phyloP scores from a whole-genome alignment of 345 rosid species.

The Linum tenue region DNA sequence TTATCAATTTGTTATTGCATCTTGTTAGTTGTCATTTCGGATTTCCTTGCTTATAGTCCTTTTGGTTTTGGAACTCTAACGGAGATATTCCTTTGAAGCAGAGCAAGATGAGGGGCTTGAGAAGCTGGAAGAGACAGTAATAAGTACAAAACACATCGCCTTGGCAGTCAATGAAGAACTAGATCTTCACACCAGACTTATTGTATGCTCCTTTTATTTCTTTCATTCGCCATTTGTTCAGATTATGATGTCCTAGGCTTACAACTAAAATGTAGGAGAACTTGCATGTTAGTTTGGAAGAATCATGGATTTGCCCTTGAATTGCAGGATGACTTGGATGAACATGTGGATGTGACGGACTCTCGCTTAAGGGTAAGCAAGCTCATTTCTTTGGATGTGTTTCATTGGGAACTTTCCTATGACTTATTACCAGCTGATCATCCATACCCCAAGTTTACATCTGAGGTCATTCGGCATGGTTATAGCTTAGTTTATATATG shows the following conservation, averaged over 20 bases:
- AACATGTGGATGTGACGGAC: slow-evolving; percentile 82
- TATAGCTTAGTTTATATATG: too few species aligned
- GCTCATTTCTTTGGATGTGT: too few species aligned
- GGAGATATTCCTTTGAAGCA: slow-evolving; percentile 22
- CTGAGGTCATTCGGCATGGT: too few species aligned
- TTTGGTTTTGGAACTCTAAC: background rate
- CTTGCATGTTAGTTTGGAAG: background rate
- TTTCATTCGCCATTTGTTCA: background rate
- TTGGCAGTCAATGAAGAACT: slow-evolving; percentile 88
- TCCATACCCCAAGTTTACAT: too few species aligned
- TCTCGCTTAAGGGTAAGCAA: slow-evolving; percentile 69
- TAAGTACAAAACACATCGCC: slow-evolving; percentile 86
- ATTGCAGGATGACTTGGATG: slow-evolving; percentile 80
- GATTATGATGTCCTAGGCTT: background rate
- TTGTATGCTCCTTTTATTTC: slow-evolving; percentile 35
- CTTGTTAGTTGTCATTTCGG: background rate
- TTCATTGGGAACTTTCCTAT: too few species aligned
- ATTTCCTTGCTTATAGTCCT: background rate
- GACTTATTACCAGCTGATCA: too few species aligned
- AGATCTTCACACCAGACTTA: slow-evolving; percentile 69
- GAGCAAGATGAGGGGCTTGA: slow-evolving; percentile 99
- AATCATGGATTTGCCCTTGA: slow-evolving; percentile 2
- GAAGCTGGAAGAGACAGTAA: slow-evolving; percentile 74
- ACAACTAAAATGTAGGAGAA: background rate
- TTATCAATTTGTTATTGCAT: background rate